Evolutionary conservation across 345 rosid genomes (phyloP), one percentile per base, ranked within the genome.

Genomic region (Linum usitatissimum): DNA sequence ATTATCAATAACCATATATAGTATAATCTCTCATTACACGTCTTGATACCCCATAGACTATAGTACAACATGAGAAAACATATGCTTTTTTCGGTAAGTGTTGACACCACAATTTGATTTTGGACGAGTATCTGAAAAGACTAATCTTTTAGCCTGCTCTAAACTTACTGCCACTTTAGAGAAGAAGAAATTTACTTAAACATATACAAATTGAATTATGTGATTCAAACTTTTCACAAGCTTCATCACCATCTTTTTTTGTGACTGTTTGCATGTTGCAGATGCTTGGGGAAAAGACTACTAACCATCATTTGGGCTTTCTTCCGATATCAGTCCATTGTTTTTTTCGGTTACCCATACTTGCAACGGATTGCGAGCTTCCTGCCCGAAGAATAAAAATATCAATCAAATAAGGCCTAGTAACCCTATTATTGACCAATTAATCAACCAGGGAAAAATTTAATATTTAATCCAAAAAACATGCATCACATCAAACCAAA

Each of bases 341-440:
- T 78, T 77, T 55, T 86, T 86, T 75, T 84, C 90, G 70, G 77
- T 68, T 66, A 81, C 86, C 97, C 99, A 93, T 75, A 93, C 70
- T 66, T 90, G 90, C 42, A 93, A 65, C 6, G 99, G 94, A 65
- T 83, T 74, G 63, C 96, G 94, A 70, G 77, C 83, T 72, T 86
- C 96, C 99, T 93, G 86, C 72, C 67, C 72, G 66, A 7, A 72
- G 28, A 51, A 64, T 30, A 28, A 48, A 70, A 38, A 38, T 34
- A 13, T 31, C 42, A 23, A 23, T 23, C 38, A 20, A 30, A 57
- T 57, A 6, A 12, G 48, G 48, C 13, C 1, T 40, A 40, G 48
- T 40, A 12, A 40, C 8, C 48, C 28, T 23, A 40, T 40, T 40
- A 40, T 40, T 40, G 13, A 12, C 10, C 6, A 7, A 40, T 12